These are phyloP conservation scores for Populus tremula DNA, from an alignment of 345 rosid genomes.

Conservation along the genomic window DNA sequence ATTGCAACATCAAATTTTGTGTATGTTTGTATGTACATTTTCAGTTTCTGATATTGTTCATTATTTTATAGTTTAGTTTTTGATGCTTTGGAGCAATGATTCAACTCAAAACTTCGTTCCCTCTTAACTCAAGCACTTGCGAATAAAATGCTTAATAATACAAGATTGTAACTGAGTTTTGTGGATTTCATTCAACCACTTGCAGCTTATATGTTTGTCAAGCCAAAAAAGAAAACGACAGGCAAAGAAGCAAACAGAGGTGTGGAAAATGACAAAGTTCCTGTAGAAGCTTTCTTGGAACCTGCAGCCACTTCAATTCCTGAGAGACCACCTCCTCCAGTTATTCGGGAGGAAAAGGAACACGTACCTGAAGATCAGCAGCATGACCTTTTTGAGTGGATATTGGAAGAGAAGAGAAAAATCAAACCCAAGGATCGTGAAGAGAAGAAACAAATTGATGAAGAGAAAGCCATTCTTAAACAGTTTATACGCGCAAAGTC, in stretches of 20 bases:
- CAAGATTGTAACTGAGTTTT: background rate
- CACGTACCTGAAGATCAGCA: conserved; percentile 71
- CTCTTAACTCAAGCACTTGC: background rate
- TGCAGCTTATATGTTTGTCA: conserved; percentile 69
- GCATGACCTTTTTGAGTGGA: conserved; percentile 67
- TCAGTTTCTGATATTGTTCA: background rate
- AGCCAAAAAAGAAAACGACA: conserved; percentile 42
- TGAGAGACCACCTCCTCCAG: conserved; percentile 26
- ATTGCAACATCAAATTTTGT: background rate
- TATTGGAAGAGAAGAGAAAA: conserved; percentile 74
- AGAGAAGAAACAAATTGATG: conserved; percentile 51
- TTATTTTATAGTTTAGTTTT: background rate
- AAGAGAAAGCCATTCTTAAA: conserved; percentile 73
- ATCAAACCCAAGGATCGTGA: conserved; percentile 44
- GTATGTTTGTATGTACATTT: background rate
- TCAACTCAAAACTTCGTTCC: background rate
- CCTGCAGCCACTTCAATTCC: conserved; percentile 10
- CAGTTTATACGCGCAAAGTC: conserved; percentile 52
- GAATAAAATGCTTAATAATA: background rate
- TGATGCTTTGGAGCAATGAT: background rate
- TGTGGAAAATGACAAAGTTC: conserved; percentile 28
- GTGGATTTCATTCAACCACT: conserved; percentile 7
- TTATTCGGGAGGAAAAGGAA: conserved; percentile 31
- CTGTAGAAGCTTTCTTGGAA: conserved; percentile 24
- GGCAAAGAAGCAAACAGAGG: conserved; percentile 29